Evolutionary conservation across 495 filamentous ascomycete genomes (phyloP), one percentile per base, ranked within the genome.

Genomic region (Podospora conica): DNA sequence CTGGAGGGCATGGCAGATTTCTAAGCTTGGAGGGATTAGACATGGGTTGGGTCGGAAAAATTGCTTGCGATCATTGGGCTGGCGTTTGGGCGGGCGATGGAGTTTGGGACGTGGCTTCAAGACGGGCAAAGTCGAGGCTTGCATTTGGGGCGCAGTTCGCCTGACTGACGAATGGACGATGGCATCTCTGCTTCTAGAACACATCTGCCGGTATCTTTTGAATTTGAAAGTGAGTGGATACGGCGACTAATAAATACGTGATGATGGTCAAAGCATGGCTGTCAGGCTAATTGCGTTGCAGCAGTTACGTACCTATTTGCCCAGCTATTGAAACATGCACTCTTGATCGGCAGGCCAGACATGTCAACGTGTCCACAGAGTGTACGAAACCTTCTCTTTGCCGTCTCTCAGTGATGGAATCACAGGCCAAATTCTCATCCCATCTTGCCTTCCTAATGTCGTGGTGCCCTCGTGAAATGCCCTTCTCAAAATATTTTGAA

Each of bases 1-100:
- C 76, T 94, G 40, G 96, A 96, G 92, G 91, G 88, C 55, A 94
- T 97, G 86, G 40, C 15, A 3, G 94, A 96, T 22, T 75, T 83
- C 76, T 83, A 66, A 76, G 61, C 4, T 24, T 25, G 25, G 28
- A 24, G 21, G 22, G 22, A 10, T 11, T 27, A 29, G 20, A 10
- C 53, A 27, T 9, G 9, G n/a, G 28, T 55, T n/a, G 33, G 58
- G n/a, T 0, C 3, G 61, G 48, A 54, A 29, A 48, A 48, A 18
- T n/a, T 15, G 40, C 28, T 55, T 23, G 28, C 48, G 11, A 63
- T 63, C 33, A 28, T 11, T 24, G 29, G 11, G 24, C 21, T 53
- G 61, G 61, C 61, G 61, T 63, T 15, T 55, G 61, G 61, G 61
- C 18, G n/a, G 40, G 40, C 40, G 40, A 48, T 48, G 40, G 40